Conservation (phyloP, 2,329 filamentous ascomycete species). For the Teratosphaeria nubilosa region DNA sequence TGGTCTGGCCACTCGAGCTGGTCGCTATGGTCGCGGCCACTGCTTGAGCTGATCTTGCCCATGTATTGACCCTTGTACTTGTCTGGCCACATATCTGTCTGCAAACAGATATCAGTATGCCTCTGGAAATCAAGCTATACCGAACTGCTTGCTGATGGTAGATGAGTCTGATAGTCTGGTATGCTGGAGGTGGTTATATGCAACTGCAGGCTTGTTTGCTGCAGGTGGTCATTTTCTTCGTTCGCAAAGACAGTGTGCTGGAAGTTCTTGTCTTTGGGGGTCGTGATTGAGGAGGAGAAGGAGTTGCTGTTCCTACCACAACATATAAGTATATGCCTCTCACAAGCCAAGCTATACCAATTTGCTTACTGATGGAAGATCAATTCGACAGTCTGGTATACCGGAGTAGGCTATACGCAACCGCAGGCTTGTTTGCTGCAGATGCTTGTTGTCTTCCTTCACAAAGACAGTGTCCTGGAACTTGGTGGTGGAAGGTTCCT, state of each 20-base stretch:
- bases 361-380: neutral
- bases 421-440: neutral
- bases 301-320: neutral
- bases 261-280: neutral
- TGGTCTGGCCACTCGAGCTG: neutral
- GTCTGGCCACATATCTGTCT: no score
- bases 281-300: neutral
- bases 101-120: no score
- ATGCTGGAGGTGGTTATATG: neutral
- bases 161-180: neutral
- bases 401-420: neutral
- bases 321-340: neutral
- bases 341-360: neutral
- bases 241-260: neutral
- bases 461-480: neutral
- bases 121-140: neutral
- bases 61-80: no score
- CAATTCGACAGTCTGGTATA: neutral
- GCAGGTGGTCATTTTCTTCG: neutral
- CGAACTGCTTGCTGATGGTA: neutral
- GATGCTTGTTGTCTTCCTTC: neutral
- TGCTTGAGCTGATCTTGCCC: neutral
- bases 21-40: neutral
- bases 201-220: neutral
- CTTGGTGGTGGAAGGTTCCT: neutral